Conservation (phyloP, 176 grass and related monocot genomes). For the Dendrocalamus sinicus region DNA sequence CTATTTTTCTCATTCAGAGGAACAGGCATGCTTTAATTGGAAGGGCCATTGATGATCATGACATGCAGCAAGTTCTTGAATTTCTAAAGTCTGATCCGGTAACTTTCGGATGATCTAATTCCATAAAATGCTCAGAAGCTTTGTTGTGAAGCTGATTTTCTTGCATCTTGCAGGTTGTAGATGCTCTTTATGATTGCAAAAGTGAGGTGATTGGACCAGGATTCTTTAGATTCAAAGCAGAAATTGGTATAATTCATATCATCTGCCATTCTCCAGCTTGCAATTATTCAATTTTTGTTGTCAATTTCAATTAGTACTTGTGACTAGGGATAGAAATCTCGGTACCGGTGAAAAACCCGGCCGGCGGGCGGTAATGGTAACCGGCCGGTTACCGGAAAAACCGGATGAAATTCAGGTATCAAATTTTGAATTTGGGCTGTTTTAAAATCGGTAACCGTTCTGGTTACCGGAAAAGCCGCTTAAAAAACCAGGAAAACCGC, state of each 20-base stretch:
- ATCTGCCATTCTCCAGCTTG: background rate
- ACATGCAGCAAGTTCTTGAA: slow-evolving; percentile 91
- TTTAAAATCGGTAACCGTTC: too few relatives aligned
- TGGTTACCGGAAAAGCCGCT: too few relatives aligned
- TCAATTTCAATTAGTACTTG: slow-evolving; percentile 8
- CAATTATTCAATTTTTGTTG: slow-evolving; percentile 29
- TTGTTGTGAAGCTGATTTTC: slow-evolving; percentile 37
- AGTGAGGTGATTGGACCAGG: slow-evolving; percentile 99
- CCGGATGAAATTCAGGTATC: too few relatives aligned
- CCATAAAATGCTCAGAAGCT: slow-evolving; percentile 10
- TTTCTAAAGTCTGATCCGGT: slow-evolving; percentile 97
- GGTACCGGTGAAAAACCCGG: too few relatives aligned
- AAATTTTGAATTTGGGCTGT: too few relatives aligned
- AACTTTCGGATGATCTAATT: slow-evolving; percentile 36
- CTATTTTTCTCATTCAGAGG: slow-evolving; percentile 99
- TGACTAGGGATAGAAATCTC: background rate
- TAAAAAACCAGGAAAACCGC: too few relatives aligned
- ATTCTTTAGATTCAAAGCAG: slow-evolving; percentile 99
- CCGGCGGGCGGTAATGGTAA: too few relatives aligned
- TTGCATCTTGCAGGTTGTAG: slow-evolving; percentile 78
- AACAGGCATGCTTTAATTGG: slow-evolving; percentile 96
- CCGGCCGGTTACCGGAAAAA: too few relatives aligned
- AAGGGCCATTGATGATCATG: slow-evolving; percentile 95
- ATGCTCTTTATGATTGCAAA: slow-evolving; percentile 96
- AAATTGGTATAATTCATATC: slow-evolving; percentile 74